Base-by-base conservation (phyloP, 2,329 filamentous ascomycete genomes). In the Neonectria punicea region DNA sequence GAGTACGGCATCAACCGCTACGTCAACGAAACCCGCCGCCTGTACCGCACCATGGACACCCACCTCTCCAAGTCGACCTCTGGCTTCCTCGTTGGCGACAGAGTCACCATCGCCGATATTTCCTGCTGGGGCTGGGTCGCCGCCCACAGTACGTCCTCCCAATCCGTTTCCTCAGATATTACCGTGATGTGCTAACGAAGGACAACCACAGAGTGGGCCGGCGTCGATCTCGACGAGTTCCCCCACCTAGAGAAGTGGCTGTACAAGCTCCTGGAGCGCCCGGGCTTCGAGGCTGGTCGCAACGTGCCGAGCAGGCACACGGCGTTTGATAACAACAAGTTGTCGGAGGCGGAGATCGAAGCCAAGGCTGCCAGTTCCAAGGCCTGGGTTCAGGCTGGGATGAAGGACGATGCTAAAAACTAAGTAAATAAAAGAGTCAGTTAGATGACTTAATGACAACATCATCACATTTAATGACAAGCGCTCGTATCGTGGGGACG, bases 1-100 rank as follows among this genome's bases (percentile, higher is more conserved):
- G 84, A 90, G 74, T 97, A 97, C 77, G 93, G 91, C 67, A 88
- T 97, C 60, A 89, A 92, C 75, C 87, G 94, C 53, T 97, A 97
- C 81, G 82, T 85, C 75, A 96, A 93, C 76, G 94, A 97, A 81
- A 93, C 92, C 0, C 86, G 90, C n/a, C 89, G 94, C 14, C 84
- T 97, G 2, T 97, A 96, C 81, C 84, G 89, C 56, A 90, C 93
- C 20, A 82, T 97, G 64, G 90, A 97, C 74, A 88, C 86, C 53
- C 89, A 94, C 60, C 87, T 97, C 47, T 78, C 81, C 67, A 83
- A 84, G 73, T 85, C 85, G 5, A 76, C 78, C 3, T 86, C 84
- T 0, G 87, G 86, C 13, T 91, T 84, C 75, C 79, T 91, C 13
- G 89, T 91, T 49, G 92, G 92, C 39, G 87, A 92, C 76, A 87